Percentiles rank a stretch among this genome's conserved stretches.
phyloP scores from a whole-genome alignment of 352 stramenopile species.

The Phytophthora niederhauseri region DNA sequence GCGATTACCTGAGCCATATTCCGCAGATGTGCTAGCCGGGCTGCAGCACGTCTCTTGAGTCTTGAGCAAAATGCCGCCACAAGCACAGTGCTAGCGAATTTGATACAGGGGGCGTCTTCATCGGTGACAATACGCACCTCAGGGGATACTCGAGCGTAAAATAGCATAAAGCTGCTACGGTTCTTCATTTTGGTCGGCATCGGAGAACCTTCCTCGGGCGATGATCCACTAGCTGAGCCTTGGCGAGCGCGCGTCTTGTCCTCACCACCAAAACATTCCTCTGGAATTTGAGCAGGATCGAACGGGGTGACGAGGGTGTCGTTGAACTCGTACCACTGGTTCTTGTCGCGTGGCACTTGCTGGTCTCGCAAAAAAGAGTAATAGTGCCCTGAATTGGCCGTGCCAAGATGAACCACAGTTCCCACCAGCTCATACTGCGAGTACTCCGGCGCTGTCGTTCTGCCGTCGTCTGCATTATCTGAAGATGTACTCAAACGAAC shows the following conservation, averaged over 20 bases:
- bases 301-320: slow-evolving; percentile 86
- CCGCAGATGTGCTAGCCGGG: slow-evolving; percentile 52
- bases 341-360: slow-evolving; percentile 34
- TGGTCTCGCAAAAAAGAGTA: slow-evolving; percentile 89
- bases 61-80: slow-evolving; percentile 48
- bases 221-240: slow-evolving; percentile 22
- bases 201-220: slow-evolving; percentile 24
- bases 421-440: slow-evolving; percentile 88
- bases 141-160: slow-evolving; percentile 71
- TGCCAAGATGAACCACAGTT: slow-evolving; percentile 90
- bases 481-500: slow-evolving; percentile 35
- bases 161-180: slow-evolving; percentile 89
- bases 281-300: slow-evolving; percentile 65
- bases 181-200: slow-evolving; percentile 67
- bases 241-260: slow-evolving; percentile 35
- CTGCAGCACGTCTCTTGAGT: slow-evolving; percentile 36
- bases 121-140: slow-evolving; percentile 36
- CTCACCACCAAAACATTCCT: slow-evolving; percentile 76
- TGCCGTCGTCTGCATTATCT: slow-evolving; percentile 24
- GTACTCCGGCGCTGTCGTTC: slow-evolving; percentile 70
- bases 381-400: slow-evolving; percentile 90
- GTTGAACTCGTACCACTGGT: slow-evolving; percentile 89
- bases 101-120: slow-evolving; percentile 30
- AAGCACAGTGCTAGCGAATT: slow-evolving; percentile 35
- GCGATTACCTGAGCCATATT: slow-evolving; percentile 60